Percentiles rank a stretch among this genome's conserved stretches.
These are phyloP conservation scores for Dendryphion nanum DNA, from an alignment of 2,329 filamentous ascomycete species.

Conservation along the genomic window DNA sequence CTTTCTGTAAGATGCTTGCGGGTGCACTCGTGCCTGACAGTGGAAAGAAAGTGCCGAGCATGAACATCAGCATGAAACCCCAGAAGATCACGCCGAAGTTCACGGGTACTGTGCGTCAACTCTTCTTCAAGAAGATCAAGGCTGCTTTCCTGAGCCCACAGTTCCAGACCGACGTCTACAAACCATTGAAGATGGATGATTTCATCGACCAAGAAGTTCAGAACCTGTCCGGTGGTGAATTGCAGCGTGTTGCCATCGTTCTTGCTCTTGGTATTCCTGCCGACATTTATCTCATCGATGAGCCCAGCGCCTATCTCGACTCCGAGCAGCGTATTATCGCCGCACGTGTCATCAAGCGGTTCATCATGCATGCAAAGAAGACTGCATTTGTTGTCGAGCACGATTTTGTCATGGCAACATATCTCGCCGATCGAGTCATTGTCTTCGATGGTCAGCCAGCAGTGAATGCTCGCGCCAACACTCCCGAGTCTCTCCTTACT, in stretches of 20 bases:
- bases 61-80: constrained; percentile 99
- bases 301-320: constrained; percentile 82
- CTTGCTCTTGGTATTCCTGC: constrained; percentile 92
- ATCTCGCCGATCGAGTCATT: constrained; percentile 89
- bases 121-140: constrained; percentile 99
- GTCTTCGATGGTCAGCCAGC: constrained; percentile 96
- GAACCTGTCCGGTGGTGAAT: constrained; percentile 97
- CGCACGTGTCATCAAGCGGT: constrained; percentile 96
- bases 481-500: constrained; percentile 86
- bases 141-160: constrained; percentile 92
- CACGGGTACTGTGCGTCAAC: constrained; percentile 89
- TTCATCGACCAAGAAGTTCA: constrained; percentile 99
- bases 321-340: constrained; percentile 99
- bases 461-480: constrained; percentile 81
- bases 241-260: constrained; percentile 98
- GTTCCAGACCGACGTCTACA: constrained; percentile 99
- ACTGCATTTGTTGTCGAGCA: constrained; percentile 99
- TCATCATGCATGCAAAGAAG: constrained; percentile 99
- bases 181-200: constrained; percentile 97
- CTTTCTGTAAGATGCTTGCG: constrained; percentile 94
- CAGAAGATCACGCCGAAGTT: constrained; percentile 99
- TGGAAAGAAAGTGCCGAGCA: constrained; percentile 74
- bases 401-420: constrained; percentile 97
- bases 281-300: constrained; percentile 98
- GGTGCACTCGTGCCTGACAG: constrained; percentile 90